Conservation (phyloP, 441 rosid species). For the Corymbia citriodora region DNA sequence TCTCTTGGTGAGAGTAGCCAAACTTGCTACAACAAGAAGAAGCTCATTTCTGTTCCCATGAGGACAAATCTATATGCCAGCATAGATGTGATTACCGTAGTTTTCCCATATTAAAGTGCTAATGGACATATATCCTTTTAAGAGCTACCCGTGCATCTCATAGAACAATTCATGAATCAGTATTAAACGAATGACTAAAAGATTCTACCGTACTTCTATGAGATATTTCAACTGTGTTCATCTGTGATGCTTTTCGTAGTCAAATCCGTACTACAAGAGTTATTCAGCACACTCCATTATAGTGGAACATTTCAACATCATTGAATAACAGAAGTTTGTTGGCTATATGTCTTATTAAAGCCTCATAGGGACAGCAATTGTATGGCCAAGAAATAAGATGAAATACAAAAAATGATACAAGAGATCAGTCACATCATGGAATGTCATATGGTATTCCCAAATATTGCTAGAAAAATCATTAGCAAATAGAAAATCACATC, state of each 20-base stretch:
- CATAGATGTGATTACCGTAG: not conserved
- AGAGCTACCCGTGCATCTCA: not conserved
- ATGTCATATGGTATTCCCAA: not conserved
- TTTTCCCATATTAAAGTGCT: not conserved
- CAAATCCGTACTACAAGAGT: no score
- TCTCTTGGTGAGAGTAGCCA: rapidly evolving
- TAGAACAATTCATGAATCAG: not conserved
- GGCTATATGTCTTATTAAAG: no score
- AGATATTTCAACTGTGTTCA: no score
- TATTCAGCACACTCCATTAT: no score
- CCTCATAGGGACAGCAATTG: not conserved
- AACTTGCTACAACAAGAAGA: not conserved
- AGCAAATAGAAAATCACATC: not conserved
- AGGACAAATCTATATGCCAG: not conserved
- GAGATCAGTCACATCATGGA: not conserved
- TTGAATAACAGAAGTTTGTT: no score
- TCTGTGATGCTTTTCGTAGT: no score
- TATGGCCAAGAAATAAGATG: not conserved
- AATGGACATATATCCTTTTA: not conserved
- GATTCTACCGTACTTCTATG: no score
- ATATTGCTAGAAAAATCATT: not conserved
- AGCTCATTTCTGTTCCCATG: not conserved
- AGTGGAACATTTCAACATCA: no score
- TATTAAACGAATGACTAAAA: no score
- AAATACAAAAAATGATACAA: no score